Conservation (phyloP, 2,329 filamentous ascomycete genomes). For the Pestalotiopsis sp. region DNA sequence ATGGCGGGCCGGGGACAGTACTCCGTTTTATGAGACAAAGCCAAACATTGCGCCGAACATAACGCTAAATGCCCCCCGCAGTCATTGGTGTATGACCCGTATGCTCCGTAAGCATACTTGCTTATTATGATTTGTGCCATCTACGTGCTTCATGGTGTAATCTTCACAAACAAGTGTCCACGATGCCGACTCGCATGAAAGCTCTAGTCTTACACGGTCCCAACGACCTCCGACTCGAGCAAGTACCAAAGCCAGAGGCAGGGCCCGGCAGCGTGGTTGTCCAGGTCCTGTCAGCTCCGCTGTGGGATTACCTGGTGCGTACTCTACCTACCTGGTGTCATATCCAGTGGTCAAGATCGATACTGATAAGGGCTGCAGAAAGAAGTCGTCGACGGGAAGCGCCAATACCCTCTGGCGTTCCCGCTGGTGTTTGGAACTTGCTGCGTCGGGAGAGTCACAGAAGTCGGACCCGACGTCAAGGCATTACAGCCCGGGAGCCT, state of each 20-base stretch:
- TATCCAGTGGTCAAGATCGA: neutral
- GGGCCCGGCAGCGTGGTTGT: neutral
- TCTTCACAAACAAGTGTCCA: neutral
- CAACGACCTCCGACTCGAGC: neutral
- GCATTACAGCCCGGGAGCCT: neutral
- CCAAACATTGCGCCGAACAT: too few relatives aligned
- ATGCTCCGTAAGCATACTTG: too few relatives aligned
- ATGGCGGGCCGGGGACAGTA: too few relatives aligned
- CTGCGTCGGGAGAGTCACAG: neutral
- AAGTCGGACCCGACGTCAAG: constrained; percentile 6
- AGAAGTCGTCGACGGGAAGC: neutral
- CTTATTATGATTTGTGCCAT: too few relatives aligned
- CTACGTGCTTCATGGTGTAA: neutral
- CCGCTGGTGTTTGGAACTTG: constrained; percentile 3
- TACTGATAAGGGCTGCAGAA: neutral
- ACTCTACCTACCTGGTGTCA: neutral
- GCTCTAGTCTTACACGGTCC: constrained; percentile 3
- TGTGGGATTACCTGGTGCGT: constrained; percentile 4
- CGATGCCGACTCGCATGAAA: neutral
- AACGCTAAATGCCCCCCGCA: too few relatives aligned
- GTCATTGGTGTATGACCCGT: too few relatives aligned
- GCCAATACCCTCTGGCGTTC: neutral
- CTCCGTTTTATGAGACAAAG: too few relatives aligned
- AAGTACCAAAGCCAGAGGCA: neutral
- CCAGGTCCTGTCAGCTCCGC: neutral